Evolutionary conservation across 2,329 filamentous ascomycete genomes (phyloP).

Genomic region (Kalaharituber pfeilii): DNA sequence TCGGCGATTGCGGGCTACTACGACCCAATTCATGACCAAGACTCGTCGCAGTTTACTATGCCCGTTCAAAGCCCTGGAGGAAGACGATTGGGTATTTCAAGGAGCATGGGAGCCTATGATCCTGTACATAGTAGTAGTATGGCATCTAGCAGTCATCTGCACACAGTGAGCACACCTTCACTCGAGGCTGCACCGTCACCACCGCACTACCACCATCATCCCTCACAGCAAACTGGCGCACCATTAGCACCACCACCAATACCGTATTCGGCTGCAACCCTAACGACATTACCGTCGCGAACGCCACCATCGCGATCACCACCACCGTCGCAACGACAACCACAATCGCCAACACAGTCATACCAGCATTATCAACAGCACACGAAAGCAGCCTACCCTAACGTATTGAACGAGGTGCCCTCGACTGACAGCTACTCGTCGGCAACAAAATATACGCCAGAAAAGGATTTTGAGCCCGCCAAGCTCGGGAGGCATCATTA

Average conservation of each 20-base stretch:
- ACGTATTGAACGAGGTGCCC: neutral
- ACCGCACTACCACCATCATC: slow-evolving; percentile 1
- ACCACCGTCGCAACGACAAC: slow-evolving; percentile 1
- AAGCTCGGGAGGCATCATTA: neutral
- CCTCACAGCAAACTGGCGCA: slow-evolving; percentile 7
- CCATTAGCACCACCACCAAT: slow-evolving; percentile 5
- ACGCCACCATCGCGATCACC: neutral
- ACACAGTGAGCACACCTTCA: neutral
- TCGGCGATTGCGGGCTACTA: slow-evolving; percentile 1
- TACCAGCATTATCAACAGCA: slow-evolving; percentile 8
- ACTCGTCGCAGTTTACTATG: neutral
- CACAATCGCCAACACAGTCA: slow-evolving; percentile 4
- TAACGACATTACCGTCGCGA: slow-evolving; percentile 1
- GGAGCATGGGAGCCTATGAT: neutral
- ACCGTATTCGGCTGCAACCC: slow-evolving; percentile 1
- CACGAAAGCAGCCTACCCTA: neutral
- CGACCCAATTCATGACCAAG: slow-evolving; percentile 1
- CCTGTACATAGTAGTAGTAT: neutral
- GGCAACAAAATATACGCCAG: neutral
- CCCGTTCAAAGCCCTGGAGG: neutral
- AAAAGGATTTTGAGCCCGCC: neutral
- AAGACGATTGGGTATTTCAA: neutral
- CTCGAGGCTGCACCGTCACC: slow-evolving; percentile 1
- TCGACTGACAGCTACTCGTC: neutral
- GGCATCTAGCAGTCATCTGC: neutral